Evolutionary conservation across 2,329 filamentous ascomycete species (phyloP).

Genomic region (Hypoxylon sp.): DNA sequence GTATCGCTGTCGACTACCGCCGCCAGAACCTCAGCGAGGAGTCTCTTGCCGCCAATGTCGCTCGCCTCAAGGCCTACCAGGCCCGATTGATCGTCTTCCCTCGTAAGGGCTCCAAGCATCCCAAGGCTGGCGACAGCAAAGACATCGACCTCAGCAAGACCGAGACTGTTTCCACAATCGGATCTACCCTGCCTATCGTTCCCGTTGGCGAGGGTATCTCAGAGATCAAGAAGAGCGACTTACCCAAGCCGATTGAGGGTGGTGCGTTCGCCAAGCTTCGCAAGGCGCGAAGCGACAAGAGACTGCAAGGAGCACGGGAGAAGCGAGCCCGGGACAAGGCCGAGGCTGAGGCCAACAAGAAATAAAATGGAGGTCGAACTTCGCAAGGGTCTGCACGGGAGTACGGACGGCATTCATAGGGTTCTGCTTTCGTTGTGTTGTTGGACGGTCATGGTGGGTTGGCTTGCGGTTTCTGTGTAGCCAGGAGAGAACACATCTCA

Average conservation of each 20-base stretch:
- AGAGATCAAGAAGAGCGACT: constrained; percentile 84
- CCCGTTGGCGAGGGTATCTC: constrained; percentile 73
- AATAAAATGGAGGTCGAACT: constrained; percentile 68
- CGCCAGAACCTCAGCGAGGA: constrained; percentile 98
- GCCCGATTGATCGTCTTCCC: constrained; percentile 97
- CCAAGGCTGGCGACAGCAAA: constrained; percentile 93
- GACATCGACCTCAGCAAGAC: constrained; percentile 78
- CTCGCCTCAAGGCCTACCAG: constrained; percentile 98
- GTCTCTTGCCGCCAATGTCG: constrained; percentile 93
- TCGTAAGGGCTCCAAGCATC: constrained; percentile 85
- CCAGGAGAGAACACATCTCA: constrained; percentile 42
- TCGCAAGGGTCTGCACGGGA: constrained; percentile 50
- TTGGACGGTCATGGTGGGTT: constrained; percentile 50
- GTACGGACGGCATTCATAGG: constrained; percentile 54
- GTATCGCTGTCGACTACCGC: constrained; percentile 95
- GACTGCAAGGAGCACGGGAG: constrained; percentile 85
- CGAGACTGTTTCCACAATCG: constrained; percentile 68
- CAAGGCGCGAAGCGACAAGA: constrained; percentile 84
- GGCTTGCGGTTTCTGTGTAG: constrained; percentile 47
- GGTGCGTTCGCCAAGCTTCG: constrained; percentile 90
- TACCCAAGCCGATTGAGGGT: constrained; percentile 81
- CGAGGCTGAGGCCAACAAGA: constrained; percentile 86
- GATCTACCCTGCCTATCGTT: constrained; percentile 77
- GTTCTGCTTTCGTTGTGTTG: constrained; percentile 53
- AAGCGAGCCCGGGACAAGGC: constrained; percentile 93